These are phyloP conservation scores for Tuber brumale DNA, from an alignment of 495 filamentous ascomycete genomes.

Conservation along the genomic window DNA sequence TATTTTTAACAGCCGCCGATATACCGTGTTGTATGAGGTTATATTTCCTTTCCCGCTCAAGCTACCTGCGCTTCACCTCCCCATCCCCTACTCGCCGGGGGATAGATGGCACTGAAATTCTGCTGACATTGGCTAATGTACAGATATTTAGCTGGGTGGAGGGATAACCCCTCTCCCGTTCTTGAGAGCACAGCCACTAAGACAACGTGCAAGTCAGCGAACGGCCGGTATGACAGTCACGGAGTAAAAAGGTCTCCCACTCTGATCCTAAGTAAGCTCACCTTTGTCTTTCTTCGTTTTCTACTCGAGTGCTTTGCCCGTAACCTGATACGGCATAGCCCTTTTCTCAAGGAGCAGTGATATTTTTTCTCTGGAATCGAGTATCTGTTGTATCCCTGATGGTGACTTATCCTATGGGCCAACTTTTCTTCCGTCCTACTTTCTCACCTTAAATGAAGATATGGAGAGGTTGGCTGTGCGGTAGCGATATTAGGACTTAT, in stretches of 20 bases:
- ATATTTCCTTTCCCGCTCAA: too few relatives aligned
- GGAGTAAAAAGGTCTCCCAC: background rate
- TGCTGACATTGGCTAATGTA: too few relatives aligned
- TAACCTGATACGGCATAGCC: background rate
- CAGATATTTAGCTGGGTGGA: too few relatives aligned
- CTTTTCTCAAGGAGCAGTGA: background rate
- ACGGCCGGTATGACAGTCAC: background rate
- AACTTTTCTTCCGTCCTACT: background rate
- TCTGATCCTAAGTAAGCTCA: background rate
- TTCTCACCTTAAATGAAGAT: background rate
- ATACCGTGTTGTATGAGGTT: too few relatives aligned
- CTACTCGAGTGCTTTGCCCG: too few relatives aligned
- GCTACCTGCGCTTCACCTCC: too few relatives aligned
- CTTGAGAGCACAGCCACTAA: background rate
- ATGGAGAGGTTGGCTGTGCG: background rate
- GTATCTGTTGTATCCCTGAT: background rate
- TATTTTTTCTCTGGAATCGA: background rate
- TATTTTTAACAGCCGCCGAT: too few relatives aligned
- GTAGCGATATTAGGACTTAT: background rate
- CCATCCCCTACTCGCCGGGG: too few relatives aligned
- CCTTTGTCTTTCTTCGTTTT: background rate
- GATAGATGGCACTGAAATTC: too few relatives aligned
- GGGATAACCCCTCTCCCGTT: too few relatives aligned
- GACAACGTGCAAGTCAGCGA: background rate
- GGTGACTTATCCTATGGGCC: background rate